A percentile compares a stretch with the other conserved stretches of the same genome.
Evolutionary conservation across 2,329 filamentous ascomycete genomes (phyloP).

Genomic region (Xylaria sp.): DNA sequence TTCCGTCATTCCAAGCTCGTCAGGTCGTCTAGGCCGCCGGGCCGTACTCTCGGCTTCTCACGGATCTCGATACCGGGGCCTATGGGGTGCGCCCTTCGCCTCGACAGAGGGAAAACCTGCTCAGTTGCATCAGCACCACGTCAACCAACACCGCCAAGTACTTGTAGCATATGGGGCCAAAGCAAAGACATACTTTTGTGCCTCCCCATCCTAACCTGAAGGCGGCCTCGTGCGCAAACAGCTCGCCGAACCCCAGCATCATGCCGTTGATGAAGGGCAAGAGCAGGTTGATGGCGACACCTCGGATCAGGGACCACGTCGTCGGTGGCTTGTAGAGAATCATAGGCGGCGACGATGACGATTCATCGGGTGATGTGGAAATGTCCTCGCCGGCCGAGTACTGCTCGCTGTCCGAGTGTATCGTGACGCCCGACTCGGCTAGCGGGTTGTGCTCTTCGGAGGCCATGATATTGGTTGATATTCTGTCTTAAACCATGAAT

Average conservation of each 20-base stretch:
- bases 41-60: conserved; percentile 68
- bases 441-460: conserved; percentile 65
- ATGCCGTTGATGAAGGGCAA: conserved; percentile 96
- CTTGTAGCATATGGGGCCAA: background rate
- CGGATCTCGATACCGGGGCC: conserved; percentile 86
- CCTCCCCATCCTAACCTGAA: conserved; percentile 93
- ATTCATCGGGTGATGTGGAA: conserved; percentile 68
- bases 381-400: conserved; percentile 75
- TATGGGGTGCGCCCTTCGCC: conserved; percentile 72
- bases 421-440: conserved; percentile 78
- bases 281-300: conserved; percentile 94
- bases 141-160: background rate
- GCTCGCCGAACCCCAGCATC: conserved; percentile 97
- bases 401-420: conserved; percentile 84
- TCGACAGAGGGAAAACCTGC: conserved; percentile 66
- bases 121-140: conserved; percentile 19
- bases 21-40: conserved; percentile 69
- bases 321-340: conserved; percentile 92
- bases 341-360: conserved; percentile 73
- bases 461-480: conserved; percentile 57
- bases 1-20: conserved; percentile 71
- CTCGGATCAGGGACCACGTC: conserved; percentile 83
- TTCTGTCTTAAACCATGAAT: conserved; percentile 16
- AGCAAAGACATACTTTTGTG: conserved; percentile 76
- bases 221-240: conserved; percentile 95